Percentiles rank a stretch among this genome's conserved stretches.
phyloP scores from a whole-genome alignment of 257 asterid genomes.

The Avicennia marina region DNA sequence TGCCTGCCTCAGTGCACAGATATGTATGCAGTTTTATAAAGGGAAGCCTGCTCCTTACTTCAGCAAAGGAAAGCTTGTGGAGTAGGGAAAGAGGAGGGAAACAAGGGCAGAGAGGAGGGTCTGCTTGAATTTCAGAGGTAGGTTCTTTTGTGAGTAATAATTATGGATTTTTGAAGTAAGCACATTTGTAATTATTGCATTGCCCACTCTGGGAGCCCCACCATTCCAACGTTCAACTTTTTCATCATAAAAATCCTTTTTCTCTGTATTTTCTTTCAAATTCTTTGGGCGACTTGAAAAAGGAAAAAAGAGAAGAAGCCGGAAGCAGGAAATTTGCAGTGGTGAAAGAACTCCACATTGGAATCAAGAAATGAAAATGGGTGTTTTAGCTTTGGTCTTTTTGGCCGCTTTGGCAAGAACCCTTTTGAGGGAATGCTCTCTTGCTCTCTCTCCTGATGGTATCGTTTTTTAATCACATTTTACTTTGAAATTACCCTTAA shows the following conservation, averaged over 20 bases:
- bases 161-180: slow-evolving; percentile 37
- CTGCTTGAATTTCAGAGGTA: background rate
- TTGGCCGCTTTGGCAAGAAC: slow-evolving; percentile 36
- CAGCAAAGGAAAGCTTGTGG: slow-evolving; percentile 1
- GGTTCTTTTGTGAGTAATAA: slow-evolving; percentile 29
- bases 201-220: slow-evolving; percentile 34
- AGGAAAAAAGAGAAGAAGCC: slow-evolving; percentile 10
- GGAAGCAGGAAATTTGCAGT: background rate
- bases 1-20: slow-evolving; percentile 29
- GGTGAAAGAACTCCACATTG: slow-evolving; percentile 3
- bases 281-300: background rate
- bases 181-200: slow-evolving; percentile 39
- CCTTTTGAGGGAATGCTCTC: slow-evolving; percentile 44
- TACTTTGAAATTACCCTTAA: background rate
- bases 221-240: slow-evolving; percentile 32
- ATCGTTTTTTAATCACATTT: slow-evolving; percentile 13
- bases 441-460: slow-evolving; percentile 88
- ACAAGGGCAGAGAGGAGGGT: background rate
- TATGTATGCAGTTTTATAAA: slow-evolving; percentile 32
- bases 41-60: slow-evolving; percentile 28
- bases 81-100: background rate
- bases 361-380: slow-evolving; percentile 47
- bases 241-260: slow-evolving; percentile 22
- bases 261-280: slow-evolving; percentile 25
- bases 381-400: slow-evolving; percentile 35